Base-by-base conservation (phyloP, 768 basidiomycete genomes). In the Hebeloma cylindrosporum region DNA sequence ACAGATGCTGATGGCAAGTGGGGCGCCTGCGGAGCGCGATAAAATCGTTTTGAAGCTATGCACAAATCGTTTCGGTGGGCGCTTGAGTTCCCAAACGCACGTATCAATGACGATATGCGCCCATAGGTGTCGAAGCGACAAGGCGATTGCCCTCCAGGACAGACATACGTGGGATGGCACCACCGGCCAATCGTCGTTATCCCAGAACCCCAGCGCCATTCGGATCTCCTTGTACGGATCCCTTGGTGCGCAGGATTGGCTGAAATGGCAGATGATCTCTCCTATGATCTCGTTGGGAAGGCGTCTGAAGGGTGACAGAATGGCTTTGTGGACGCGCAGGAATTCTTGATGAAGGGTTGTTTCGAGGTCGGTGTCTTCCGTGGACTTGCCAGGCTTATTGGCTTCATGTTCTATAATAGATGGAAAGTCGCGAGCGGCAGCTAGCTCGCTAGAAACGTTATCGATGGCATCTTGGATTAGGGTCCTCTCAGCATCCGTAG, bases 101-200 rank as follows among this genome's bases (percentile, higher is more conserved):
- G 41, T 46, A 25, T 51, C 50, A 21, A 51, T 32, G 25, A 43
- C 25, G 11, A 51, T 22, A 9, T 51, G 45, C 4, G 35, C 45
- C 50, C 50, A 51, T 4, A 51, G 35, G 45, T 51, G 50, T n/a
- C 43, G 50, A 3, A 46, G 34, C 13, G 50, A 51, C 13, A 51
- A 22, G 2, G 45, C 45, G 1, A 41, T 32, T 14, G 40, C 40
- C 14, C 50, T 42, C 50, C 50, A 51, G 1, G 26, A 18, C n/a
- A 40, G 45, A 28, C 45, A 45, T 13, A 51, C 45, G 23, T 51
- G 50, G 20, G 50, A 51, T 10, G 45, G 45, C 0, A 32, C 30
- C 45, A 40, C 42, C 3, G 50, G 50, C 21, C 43, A n/a, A n/a
- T n/a, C n/a, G n/a, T n/a, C n/a, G n/a, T n/a, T n/a, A n/a, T n/a